Evolutionary conservation across 495 filamentous ascomycete genomes (phyloP), one percentile per base, ranked within the genome.

Genomic region (Xylaria acuta): DNA sequence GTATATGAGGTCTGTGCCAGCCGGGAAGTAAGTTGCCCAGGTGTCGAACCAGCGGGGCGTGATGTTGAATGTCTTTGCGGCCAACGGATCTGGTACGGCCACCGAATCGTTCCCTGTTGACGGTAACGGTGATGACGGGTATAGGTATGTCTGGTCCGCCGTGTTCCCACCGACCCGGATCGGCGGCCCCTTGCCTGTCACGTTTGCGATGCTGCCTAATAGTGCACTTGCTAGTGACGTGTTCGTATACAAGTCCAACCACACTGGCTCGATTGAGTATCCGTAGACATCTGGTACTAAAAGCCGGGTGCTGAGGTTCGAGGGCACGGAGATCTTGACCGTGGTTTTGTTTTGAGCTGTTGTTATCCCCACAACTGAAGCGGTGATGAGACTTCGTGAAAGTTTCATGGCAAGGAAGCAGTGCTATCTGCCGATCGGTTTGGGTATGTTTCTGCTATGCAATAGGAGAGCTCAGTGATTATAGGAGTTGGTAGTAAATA

Each of bases 161-260:
- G 77, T 77, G 74, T 77, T 79, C 11, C 77, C 77, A 49, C 77
- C 77, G 20, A 79, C 63, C 36, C 77, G 77, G 64, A 79, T 76
- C 5, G 75, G 75, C 0, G 77, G 72, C 5, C 74, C 70, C 34
- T 75, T 75, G 49, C 77, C 77, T 14, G 75, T 70, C 16, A 79
- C 67, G 11, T 73, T 60, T 5, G 74, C 74, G 74, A 79, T 75
- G 66, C 20, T 38, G 62, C 66, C 25, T 3, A 79, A 66, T 11
- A 79, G 74, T 20, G 34, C 76, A 22, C 63, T 64, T 14, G 75
- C 64, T 18, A 77, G 41, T 5, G 77, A 73, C 20, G 77, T 79
- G 59, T 75, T 77, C 71, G 74, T 62, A 58, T 79, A 79, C 69
- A 74, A 73, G 51, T 76, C 53, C n/a, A 79, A 63, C 77, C 77